Conservation (phyloP, 1,284 basidiomycete species). For the Ustilago esculenta region DNA sequence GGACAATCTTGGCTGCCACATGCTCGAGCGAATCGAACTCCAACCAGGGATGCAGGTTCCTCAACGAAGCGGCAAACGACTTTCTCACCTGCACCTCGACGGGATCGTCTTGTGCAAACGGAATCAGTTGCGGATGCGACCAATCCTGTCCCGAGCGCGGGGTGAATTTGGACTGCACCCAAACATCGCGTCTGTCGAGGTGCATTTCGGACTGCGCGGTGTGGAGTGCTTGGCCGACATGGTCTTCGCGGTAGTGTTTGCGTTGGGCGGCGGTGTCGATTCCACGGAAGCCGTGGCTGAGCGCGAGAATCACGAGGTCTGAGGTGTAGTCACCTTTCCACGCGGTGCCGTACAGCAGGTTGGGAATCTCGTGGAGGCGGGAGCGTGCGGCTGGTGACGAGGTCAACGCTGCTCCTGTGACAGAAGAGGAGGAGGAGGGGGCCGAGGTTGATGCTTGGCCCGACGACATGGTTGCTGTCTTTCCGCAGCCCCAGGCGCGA, state of each 20-base stretch:
- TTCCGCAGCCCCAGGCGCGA: too few relatives aligned
- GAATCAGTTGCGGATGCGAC: constrained; percentile 35
- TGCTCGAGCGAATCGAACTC: constrained; percentile 26
- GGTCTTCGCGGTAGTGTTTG: constrained; percentile 65
- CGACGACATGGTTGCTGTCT: constrained; percentile 14
- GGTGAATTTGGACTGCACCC: constrained; percentile 65
- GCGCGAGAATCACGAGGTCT: constrained; percentile 54
- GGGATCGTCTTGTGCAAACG: constrained; percentile 43
- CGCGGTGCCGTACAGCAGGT: constrained; percentile 63
- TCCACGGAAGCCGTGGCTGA: constrained; percentile 59
- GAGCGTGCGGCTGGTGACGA: constrained; percentile 18
- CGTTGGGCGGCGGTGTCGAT: constrained; percentile 63
- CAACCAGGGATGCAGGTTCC: constrained; percentile 50
- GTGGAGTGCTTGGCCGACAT: constrained; percentile 56
- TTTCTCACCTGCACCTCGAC: constrained; percentile 53
- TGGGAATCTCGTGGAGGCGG: constrained; percentile 34
- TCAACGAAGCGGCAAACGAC: constrained; percentile 38
- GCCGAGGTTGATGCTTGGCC: constrained; percentile 15
- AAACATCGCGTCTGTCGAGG: constrained; percentile 45
- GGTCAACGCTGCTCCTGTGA: not conserved
- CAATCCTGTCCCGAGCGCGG: constrained; percentile 58
- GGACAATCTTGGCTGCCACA: constrained; percentile 11
- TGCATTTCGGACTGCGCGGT: constrained; percentile 37
- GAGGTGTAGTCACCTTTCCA: constrained; percentile 60
- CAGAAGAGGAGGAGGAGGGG: constrained; percentile 6